Percentiles rank a stretch among this genome's conserved stretches.
These are phyloP conservation scores for Linum trigynum DNA, from an alignment of 345 rosid genomes.

Conservation along the genomic window DNA sequence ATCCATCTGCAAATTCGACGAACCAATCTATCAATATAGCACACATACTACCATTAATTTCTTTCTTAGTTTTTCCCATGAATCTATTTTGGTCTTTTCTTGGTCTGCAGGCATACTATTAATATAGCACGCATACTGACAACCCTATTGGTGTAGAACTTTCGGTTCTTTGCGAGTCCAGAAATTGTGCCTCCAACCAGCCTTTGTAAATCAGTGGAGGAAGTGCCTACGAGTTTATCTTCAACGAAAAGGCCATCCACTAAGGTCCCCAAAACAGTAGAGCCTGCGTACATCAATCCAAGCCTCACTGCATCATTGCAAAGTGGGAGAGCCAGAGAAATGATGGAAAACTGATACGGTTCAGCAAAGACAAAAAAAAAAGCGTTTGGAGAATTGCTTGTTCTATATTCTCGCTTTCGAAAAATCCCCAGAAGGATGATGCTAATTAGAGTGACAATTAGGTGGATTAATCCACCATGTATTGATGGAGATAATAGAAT, in stretches of 20 bases:
- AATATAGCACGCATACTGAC: constrained; percentile 13
- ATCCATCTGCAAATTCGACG: constrained; percentile 94
- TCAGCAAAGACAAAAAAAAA: background rate
- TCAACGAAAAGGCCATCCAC: constrained; percentile 49
- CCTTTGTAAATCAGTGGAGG: constrained; percentile 64
- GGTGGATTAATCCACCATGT: constrained; percentile 23
- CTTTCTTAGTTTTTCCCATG: constrained; percentile 65
- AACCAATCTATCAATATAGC: constrained; percentile 94
- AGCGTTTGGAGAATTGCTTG: constrained; percentile 27
- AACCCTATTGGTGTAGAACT: constrained; percentile 55
- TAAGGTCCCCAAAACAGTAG: constrained; percentile 57
- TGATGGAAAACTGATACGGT: background rate
- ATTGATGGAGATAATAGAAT: constrained; percentile 17
- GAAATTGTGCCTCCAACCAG: constrained; percentile 74
- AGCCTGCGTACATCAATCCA: constrained; percentile 55
- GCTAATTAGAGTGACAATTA: constrained; percentile 11
- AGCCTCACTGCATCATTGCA: constrained; percentile 58
- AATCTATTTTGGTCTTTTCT: constrained; percentile 47
- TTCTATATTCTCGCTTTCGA: constrained; percentile 27
- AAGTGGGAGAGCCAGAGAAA: constrained; percentile 11
- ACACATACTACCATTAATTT: constrained; percentile 76
- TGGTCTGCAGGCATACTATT: constrained; percentile 38
- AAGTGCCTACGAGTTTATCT: constrained; percentile 50
- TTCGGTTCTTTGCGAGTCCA: constrained; percentile 57
- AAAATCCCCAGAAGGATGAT: constrained; percentile 16